phyloP scores from a whole-genome alignment of 2,329 filamentous ascomycete genomes.

The Grosmannia huntii region DNA sequence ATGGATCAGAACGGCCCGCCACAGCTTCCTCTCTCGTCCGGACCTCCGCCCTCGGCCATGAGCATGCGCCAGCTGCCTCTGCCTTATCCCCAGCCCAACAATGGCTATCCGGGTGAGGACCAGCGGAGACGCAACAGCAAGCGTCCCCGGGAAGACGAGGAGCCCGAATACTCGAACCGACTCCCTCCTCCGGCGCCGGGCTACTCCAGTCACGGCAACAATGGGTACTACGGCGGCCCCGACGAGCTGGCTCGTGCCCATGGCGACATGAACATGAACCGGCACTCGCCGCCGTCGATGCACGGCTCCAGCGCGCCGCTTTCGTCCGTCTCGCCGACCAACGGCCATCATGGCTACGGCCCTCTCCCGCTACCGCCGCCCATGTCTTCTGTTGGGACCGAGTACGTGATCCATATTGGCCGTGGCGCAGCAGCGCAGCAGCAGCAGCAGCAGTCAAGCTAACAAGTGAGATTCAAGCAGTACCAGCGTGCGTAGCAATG shows the following conservation, averaged over 20 bases:
- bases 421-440: too few species aligned
- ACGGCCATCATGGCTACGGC: conserved; percentile 20
- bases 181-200: conserved; percentile 8
- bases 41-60: conserved; percentile 9
- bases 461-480: conserved; percentile 17
- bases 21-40: conserved; percentile 7
- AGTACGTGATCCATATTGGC: conserved; percentile 8
- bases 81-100: conserved; percentile 16
- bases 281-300: conserved; percentile 9
- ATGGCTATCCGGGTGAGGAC: conserved; percentile 7
- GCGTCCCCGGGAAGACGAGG: conserved; percentile 10
- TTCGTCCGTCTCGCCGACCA: conserved; percentile 24
- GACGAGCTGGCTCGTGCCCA: conserved; percentile 1
- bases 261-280: conserved; percentile 2
- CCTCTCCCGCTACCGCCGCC: conserved; percentile 23
- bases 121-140: conserved; percentile 5
- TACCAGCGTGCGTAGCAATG: conserved; percentile 22
- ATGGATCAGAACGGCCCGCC: conserved; percentile 7
- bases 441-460: background rate
- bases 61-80: conserved; percentile 24
- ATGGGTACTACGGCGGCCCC: conserved; percentile 4
- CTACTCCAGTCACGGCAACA: conserved; percentile 1
- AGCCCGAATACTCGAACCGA: conserved; percentile 7
- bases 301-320: conserved; percentile 12
- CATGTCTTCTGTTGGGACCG: conserved; percentile 11